phyloP scores from a whole-genome alignment of 768 basidiomycete genomes.

The Coprinopsis cinerea region DNA sequence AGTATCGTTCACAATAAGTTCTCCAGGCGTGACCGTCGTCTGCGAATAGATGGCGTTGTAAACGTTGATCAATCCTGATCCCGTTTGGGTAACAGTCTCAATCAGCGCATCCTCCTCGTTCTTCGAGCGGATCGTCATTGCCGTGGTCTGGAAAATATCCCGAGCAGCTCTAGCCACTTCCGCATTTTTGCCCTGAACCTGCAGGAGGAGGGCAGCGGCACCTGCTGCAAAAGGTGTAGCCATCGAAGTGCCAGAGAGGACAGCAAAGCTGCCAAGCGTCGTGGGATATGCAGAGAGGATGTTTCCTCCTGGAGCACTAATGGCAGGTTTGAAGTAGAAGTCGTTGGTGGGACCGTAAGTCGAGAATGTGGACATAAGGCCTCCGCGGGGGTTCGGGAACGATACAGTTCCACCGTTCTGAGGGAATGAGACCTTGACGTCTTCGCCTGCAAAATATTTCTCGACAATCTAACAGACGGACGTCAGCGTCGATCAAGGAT shows the following conservation, averaged over 20 bases:
- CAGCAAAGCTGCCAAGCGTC: conserved; percentile 32
- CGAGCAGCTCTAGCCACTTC: conserved; percentile 23
- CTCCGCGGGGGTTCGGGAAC: conserved; percentile 46
- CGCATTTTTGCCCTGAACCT: conserved; percentile 30
- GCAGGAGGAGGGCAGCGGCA: conserved; percentile 36
- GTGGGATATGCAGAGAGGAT: conserved; percentile 43
- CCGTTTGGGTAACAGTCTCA: conserved; percentile 45
- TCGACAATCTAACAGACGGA: conserved; percentile 35
- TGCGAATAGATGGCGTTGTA: conserved; percentile 46
- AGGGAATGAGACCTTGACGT: conserved; percentile 42
- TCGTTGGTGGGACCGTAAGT: conserved; percentile 58
- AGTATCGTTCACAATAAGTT: conserved; percentile 57
- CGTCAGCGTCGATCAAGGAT: not conserved
- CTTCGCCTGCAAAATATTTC: conserved; percentile 39
- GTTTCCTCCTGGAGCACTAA: conserved; percentile 49
- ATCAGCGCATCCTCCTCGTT: conserved; percentile 39
- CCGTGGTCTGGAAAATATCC: conserved; percentile 40
- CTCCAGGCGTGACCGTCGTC: conserved; percentile 42
- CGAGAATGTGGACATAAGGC: conserved; percentile 50
- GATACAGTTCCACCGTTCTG: conserved; percentile 36
- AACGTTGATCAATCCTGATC: conserved; percentile 48
- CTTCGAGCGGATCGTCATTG: conserved; percentile 32
- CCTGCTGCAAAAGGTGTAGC: conserved; percentile 43
- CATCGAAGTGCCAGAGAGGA: conserved; percentile 41
- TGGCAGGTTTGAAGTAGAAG: conserved; percentile 48